phyloP scores from a whole-genome alignment of 1,284 basidiomycete species.

The Ustilago tritici region DNA sequence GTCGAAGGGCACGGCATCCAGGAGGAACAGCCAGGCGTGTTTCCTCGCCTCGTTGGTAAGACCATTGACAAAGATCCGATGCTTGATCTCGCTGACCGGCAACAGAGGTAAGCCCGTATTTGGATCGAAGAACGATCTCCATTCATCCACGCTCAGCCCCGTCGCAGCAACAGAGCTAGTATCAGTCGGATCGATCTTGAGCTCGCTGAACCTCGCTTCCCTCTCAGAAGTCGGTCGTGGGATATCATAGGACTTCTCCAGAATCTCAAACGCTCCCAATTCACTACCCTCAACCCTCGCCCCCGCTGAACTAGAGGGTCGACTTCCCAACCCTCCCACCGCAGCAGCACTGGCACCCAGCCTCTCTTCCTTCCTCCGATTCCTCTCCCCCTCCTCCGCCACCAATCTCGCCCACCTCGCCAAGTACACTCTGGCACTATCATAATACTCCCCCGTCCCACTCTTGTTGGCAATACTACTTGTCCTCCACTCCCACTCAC shows the following conservation, averaged over 20 bases:
- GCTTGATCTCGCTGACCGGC: slow-evolving; percentile 34
- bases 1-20: slow-evolving; percentile 86
- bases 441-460: slow-evolving; percentile 78
- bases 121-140: slow-evolving; percentile 51
- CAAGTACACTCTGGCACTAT: slow-evolving; percentile 93
- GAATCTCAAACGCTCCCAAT: slow-evolving; percentile 57
- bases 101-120: slow-evolving; percentile 40
- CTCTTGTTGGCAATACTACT: slow-evolving; percentile 45
- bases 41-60: slow-evolving; percentile 44
- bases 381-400: slow-evolving; percentile 71
- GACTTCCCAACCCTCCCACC: neutral
- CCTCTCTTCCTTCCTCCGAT: slow-evolving; percentile 49
- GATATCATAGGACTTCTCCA: slow-evolving; percentile 47
- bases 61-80: slow-evolving; percentile 59
- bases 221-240: slow-evolving; percentile 42
- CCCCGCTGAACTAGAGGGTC: slow-evolving; percentile 6
- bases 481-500: slow-evolving; percentile 56
- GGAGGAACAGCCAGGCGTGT: slow-evolving; percentile 86
- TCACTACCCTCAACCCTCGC: slow-evolving; percentile 38
- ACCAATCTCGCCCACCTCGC: slow-evolving; percentile 96
- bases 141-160: slow-evolving; percentile 46
- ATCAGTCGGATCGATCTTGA: slow-evolving; percentile 11
- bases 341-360: slow-evolving; percentile 16
- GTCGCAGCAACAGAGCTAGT: neutral
- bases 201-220: slow-evolving; percentile 25